Evolutionary conservation across 192 early-diverging fungal genomes (phyloP).

Genomic region (Podila epigama): DNA sequence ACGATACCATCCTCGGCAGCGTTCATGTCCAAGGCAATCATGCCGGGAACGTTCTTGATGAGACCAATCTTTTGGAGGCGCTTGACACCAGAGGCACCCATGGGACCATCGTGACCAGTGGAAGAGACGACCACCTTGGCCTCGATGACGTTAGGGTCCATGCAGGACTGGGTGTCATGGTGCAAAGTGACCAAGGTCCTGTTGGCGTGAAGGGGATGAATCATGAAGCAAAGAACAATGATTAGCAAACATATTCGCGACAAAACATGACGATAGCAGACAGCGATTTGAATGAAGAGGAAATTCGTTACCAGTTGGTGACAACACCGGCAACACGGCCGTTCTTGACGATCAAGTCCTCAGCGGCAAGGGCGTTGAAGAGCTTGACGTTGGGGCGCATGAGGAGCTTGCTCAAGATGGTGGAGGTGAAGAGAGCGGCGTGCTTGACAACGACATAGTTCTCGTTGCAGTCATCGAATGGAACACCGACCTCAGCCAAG

Average conservation of each 20-base stretch:
- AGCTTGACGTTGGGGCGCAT: constrained; percentile 70
- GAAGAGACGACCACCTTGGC: constrained; percentile 72
- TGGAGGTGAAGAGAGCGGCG: constrained; percentile 77
- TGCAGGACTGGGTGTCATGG: constrained; percentile 67
- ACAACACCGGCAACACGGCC: constrained; percentile 70
- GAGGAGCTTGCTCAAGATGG: constrained; percentile 70
- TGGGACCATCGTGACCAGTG: constrained; percentile 72
- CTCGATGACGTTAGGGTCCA: constrained; percentile 77
- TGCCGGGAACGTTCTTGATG: constrained; percentile 62
- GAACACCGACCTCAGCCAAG: constrained; percentile 68
- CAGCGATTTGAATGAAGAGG: no score
- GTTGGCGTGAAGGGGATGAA: no score
- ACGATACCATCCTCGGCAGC: constrained; percentile 73
- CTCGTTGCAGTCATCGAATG: constrained; percentile 74
- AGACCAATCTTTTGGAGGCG: constrained; percentile 65
- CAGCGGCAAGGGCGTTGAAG: constrained; percentile 79
- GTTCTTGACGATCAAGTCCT: constrained; percentile 72
- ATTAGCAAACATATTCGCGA: no score
- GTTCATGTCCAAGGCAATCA: constrained; percentile 76
- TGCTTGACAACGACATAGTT: constrained; percentile 79
- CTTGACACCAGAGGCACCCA: constrained; percentile 74
- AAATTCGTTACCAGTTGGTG: no score
- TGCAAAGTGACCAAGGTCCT: constrained; percentile 70
- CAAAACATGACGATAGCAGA: no score
- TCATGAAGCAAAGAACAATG: no score